Evolutionary conservation across 192 early-diverging fungal species (phyloP), one percentile per base, ranked within the genome.

Genomic region (Rhizophagus prolifer): DNA sequence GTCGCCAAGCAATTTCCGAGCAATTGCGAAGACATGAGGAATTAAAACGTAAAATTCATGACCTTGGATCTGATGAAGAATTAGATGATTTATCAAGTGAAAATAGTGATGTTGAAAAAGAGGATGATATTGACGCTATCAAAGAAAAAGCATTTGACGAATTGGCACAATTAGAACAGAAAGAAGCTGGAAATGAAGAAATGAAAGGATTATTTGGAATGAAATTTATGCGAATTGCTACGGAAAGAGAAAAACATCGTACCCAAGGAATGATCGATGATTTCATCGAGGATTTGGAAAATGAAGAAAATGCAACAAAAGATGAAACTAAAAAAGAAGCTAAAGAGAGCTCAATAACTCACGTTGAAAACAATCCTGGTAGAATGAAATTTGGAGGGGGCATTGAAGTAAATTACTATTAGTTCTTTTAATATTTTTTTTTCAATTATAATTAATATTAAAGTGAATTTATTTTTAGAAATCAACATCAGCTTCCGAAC

Each of bases 151-250:
- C 81, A 6, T 79, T 88, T 50, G 80, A 85, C n/a, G 83, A 87
- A 78, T 78, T 93, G 30, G 83, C 80, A 44, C 70, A 81, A 38
- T 76, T 94, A 28, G 88, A 90, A 75, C 74, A 79, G 3, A 82
- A 87, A 47, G 79, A 84, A 14, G 80, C 77, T 58, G 77, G 85
- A 47, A 82, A 82, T 0, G 83, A 82, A 21, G 81, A 80, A 3
- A 86, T 85, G 58, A 97, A 94, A 83, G 95, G 95, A 41, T 72
- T 99, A 25, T 93, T 96, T 78, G 91, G 86, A 7, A 98, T 99
- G 97, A 98, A 98, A 86, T 99, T 99, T 79, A 99, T 99, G 98
- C 93, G 94, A 83, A 88, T 92, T 68, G 92, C 91, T 23, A 85
- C 87, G 54, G 85, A 93, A 79, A 82, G 87, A 67, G 80, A 90